phyloP scores from a whole-genome alignment of 2,329 filamentous ascomycete genomes.

The Penicillium sp. region DNA sequence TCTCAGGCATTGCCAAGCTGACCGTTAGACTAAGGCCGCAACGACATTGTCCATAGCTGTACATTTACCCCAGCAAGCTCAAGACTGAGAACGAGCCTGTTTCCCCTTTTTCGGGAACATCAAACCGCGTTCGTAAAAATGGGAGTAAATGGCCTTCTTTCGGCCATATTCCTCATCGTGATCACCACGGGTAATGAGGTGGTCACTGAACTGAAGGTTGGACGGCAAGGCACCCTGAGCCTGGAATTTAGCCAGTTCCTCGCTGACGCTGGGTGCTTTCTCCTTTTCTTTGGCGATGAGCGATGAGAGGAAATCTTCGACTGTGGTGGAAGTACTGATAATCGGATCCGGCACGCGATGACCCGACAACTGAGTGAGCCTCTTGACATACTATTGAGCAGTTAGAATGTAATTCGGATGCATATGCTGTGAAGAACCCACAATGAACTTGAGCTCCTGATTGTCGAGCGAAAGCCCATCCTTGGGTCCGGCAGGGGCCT shows the following conservation, averaged over 20 bases:
- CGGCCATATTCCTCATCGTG: constrained; percentile 66
- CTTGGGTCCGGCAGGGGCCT: neutral
- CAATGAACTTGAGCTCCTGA: constrained; percentile 63
- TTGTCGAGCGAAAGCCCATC: constrained; percentile 50
- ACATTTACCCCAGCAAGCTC: neutral
- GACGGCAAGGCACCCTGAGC: constrained; percentile 48
- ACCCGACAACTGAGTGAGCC: constrained; percentile 74
- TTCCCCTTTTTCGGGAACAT: constrained; percentile 38
- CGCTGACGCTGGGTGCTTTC: constrained; percentile 44
- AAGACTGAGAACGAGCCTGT: neutral
- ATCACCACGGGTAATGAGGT: constrained; percentile 64
- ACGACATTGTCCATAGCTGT: neutral
- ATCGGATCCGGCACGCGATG: constrained; percentile 65
- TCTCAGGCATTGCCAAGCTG: too few species aligned
- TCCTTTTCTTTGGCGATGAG: constrained; percentile 23
- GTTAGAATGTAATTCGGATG: constrained; percentile 8
- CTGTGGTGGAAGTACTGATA: constrained; percentile 52
- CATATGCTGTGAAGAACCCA: constrained; percentile 44
- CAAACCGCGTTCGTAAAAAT: constrained; percentile 58
- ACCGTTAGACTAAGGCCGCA: neutral
- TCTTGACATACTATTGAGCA: constrained; percentile 65
- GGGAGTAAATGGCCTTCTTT: constrained; percentile 72
- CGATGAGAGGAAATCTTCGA: constrained; percentile 47
- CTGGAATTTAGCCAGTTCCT: constrained; percentile 47
- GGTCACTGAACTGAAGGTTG: constrained; percentile 64